These are phyloP conservation scores for Boletus fagicola DNA, from an alignment of 768 basidiomycete species.

Conservation along the genomic window DNA sequence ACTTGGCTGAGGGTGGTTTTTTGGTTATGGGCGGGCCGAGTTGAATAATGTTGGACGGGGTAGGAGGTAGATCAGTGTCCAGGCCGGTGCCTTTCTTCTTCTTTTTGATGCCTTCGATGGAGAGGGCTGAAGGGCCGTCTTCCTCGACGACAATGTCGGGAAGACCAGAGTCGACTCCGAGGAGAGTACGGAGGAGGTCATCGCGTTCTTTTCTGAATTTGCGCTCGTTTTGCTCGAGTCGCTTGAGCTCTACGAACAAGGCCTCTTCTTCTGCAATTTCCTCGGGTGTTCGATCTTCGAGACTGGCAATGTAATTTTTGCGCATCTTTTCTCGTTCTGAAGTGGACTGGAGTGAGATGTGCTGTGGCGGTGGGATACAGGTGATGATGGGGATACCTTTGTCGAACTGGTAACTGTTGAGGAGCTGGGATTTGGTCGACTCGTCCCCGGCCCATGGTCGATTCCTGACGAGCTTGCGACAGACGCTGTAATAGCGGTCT, in stretches of 20 bases:
- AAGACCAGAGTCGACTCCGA: slow-evolving; percentile 85
- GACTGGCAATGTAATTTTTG: slow-evolving; percentile 80
- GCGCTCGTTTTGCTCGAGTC: slow-evolving; percentile 91
- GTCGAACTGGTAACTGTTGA: slow-evolving; percentile 81
- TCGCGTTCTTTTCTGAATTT: slow-evolving; percentile 87
- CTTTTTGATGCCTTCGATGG: slow-evolving; percentile 51
- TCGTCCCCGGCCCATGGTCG: slow-evolving; percentile 86
- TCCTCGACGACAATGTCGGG: slow-evolving; percentile 65
- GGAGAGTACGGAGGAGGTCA: slow-evolving; percentile 77
- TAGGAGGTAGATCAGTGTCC: slow-evolving; percentile 35
- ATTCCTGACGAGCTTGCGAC: slow-evolving; percentile 81
- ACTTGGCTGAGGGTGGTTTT: slow-evolving; percentile 48
- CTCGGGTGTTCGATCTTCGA: slow-evolving; percentile 85
- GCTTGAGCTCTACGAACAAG: slow-evolving; percentile 87
- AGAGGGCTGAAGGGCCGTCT: slow-evolving; percentile 51
- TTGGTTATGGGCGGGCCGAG: slow-evolving; percentile 38
- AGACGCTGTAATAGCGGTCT: slow-evolving; percentile 90
- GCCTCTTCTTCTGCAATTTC: slow-evolving; percentile 96
- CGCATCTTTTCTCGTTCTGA: slow-evolving; percentile 84
- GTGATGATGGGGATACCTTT: slow-evolving; percentile 52
- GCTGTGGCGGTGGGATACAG: too few species aligned
- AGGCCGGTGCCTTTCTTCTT: slow-evolving; percentile 41
- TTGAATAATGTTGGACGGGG: slow-evolving; percentile 37
- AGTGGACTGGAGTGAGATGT: background rate
- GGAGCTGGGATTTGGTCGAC: slow-evolving; percentile 58